Evolutionary conservation across 2,329 filamentous ascomycete genomes (phyloP).

Genomic region (Knufia fluminis): DNA sequence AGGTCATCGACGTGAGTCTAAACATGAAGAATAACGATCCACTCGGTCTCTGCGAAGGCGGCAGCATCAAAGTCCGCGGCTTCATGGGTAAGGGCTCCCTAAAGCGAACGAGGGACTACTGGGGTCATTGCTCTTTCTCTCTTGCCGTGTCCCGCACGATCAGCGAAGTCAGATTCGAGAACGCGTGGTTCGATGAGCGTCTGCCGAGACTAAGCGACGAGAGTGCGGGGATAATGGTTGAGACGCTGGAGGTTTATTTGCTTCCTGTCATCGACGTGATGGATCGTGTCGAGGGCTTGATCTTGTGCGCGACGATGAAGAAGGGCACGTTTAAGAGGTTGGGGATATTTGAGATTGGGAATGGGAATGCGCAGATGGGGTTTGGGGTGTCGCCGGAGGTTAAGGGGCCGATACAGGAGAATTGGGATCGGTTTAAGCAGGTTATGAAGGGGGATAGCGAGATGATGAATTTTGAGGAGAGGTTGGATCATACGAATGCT

Average conservation of each 20-base stretch:
- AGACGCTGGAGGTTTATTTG: constrained; percentile 22
- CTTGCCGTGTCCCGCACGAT: neutral
- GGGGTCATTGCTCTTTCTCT: constrained; percentile 19
- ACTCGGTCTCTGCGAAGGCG: constrained; percentile 18
- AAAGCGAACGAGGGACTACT: constrained; percentile 21
- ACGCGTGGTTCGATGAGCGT: constrained; percentile 21
- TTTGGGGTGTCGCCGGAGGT: neutral
- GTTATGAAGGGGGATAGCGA: constrained; percentile 22
- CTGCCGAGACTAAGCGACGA: constrained; percentile 20
- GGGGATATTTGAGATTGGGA: constrained; percentile 19
- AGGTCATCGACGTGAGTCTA: constrained; percentile 19
- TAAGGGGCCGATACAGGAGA: constrained; percentile 10
- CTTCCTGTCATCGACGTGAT: constrained; percentile 21
- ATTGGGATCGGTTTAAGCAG: constrained; percentile 22
- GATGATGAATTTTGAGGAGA: constrained; percentile 21
- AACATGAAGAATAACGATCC: constrained; percentile 17
- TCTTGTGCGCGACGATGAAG: constrained; percentile 22
- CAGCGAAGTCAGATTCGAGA: constrained; percentile 18
- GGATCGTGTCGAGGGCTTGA: constrained; percentile 21
- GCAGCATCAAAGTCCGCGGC: constrained; percentile 19
- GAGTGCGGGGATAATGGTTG: constrained; percentile 13
- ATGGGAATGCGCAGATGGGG: neutral
- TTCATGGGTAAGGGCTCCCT: constrained; percentile 22
- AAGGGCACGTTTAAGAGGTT: constrained; percentile 22
- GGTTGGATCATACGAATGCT: constrained; percentile 21